phyloP scores from a whole-genome alignment of 441 rosid genomes.

The Populus tomentosa region DNA sequence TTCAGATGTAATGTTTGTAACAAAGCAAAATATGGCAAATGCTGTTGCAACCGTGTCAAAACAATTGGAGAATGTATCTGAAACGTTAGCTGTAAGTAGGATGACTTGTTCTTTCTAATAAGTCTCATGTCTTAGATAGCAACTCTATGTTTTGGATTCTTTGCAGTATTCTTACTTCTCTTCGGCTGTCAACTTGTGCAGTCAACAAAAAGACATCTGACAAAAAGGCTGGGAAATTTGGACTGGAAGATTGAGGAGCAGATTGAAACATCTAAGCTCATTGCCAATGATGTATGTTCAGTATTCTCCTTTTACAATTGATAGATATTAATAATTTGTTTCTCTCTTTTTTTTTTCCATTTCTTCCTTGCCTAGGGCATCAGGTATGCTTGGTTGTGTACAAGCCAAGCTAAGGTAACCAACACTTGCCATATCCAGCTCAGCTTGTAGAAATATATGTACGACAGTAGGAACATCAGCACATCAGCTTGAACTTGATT shows the following conservation, averaged over 20 bases:
- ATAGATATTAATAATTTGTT: not conserved
- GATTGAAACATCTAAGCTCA: conserved; percentile 58
- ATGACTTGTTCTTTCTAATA: not conserved
- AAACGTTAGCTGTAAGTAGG: conserved; percentile 63
- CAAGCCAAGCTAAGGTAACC: not conserved
- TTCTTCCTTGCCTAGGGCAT: not conserved
- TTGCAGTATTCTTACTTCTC: conserved; percentile 10
- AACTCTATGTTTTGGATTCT: conserved; percentile 12
- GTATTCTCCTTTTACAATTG: conserved; percentile 5
- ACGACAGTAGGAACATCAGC: not conserved
- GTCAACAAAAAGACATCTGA: conserved; percentile 78
- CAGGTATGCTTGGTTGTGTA: not conserved
- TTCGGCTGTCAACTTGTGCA: conserved; percentile 30
- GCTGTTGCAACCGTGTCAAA: conserved; percentile 75
- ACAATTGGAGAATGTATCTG: conserved; percentile 71
- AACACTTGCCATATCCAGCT: not conserved
- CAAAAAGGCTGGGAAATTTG: conserved; percentile 61
- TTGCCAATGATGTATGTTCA: conserved; percentile 56
- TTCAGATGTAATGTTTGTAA: conserved; percentile 83
- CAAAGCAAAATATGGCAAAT: conserved; percentile 78
- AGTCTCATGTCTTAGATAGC: conserved; percentile 8
- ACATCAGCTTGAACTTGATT: not conserved
- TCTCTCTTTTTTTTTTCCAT: not conserved
- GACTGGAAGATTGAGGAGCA: conserved; percentile 90
- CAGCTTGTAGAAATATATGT: not conserved